A percentile compares a stretch with the other conserved stretches of the same genome.
Conservation (phyloP, 2,329 filamentous ascomycete genomes). For the Plectosphaerella sp. region DNA sequence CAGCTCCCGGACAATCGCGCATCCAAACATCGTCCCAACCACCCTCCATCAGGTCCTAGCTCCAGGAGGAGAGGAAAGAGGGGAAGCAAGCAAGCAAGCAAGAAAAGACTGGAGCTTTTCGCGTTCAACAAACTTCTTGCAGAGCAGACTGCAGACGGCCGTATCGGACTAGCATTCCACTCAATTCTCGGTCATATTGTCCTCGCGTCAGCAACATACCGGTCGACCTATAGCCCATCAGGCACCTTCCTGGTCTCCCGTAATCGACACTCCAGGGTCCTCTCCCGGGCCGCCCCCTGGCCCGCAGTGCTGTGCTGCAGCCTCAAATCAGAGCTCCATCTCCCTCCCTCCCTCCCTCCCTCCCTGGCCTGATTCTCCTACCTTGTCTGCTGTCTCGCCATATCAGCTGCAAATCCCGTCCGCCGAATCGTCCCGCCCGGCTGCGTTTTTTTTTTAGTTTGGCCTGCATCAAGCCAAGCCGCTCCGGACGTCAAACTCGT, state of each 20-base stretch:
- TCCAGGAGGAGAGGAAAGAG: background rate
- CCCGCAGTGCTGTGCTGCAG: too few species aligned
- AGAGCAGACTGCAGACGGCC: background rate
- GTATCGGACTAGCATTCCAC: background rate
- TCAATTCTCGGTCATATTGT: background rate
- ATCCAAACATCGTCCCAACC: background rate
- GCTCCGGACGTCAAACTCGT: background rate
- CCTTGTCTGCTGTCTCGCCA: too few species aligned
- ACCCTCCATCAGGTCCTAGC: background rate
- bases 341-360: too few species aligned
- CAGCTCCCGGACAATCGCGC: too few species aligned
- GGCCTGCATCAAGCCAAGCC: background rate
- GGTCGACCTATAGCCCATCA: too few species aligned
- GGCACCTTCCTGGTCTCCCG: too few species aligned
- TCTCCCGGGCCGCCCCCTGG: too few species aligned
- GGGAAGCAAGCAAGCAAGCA: background rate
- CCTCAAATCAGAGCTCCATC: too few species aligned
- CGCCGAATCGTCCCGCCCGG: background rate
- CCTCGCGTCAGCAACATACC: background rate
- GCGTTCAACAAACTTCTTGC: background rate
- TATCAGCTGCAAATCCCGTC: too few species aligned
- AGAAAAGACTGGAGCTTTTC: background rate
- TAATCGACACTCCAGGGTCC: too few species aligned
- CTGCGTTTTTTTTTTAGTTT: background rate
- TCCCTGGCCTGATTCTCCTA: too few species aligned